phyloP scores from a whole-genome alignment of 2,329 filamentous ascomycete species.

The Bimuria novae-zelandiae region DNA sequence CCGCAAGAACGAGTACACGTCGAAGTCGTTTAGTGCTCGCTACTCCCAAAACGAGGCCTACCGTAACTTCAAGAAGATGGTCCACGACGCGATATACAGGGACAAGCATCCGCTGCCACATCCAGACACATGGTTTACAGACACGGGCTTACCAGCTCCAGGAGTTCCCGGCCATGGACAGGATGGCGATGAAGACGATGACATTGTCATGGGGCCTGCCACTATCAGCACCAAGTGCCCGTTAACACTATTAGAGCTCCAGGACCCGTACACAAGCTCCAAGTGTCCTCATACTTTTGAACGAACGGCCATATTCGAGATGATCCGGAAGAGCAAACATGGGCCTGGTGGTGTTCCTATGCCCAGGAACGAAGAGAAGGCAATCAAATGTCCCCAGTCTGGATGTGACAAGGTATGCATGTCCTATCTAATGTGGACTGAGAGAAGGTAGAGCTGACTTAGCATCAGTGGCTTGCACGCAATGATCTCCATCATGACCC shows the following conservation, averaged over 20 bases:
- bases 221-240: constrained; percentile 71
- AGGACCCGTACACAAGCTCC: constrained; percentile 67
- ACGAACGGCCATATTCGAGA: constrained; percentile 64
- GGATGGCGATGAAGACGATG: constrained; percentile 66
- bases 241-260: constrained; percentile 66
- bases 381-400: constrained; percentile 65
- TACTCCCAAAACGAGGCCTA: constrained; percentile 67
- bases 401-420: constrained; percentile 61
- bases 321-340: constrained; percentile 40
- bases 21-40: constrained; percentile 43
- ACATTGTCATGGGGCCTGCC: constrained; percentile 68
- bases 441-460: constrained; percentile 4
- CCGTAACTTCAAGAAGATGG: constrained; percentile 62
- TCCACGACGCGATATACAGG: constrained; percentile 65
- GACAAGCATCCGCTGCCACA: constrained; percentile 60
- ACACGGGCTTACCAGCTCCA: constrained; percentile 51
- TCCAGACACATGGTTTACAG: constrained; percentile 66
- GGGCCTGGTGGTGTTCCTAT: constrained; percentile 19
- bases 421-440: neutral
- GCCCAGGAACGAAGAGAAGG: constrained; percentile 28
- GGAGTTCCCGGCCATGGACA: constrained; percentile 47
- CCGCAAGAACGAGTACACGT: constrained; percentile 51
- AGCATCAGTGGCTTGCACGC: constrained; percentile 34
- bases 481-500: constrained; percentile 36
- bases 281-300: constrained; percentile 77